A percentile compares a stretch with the other conserved stretches of the same genome.
phyloP scores from a whole-genome alignment of 352 stramenopile genomes.

The Albugo candida region DNA sequence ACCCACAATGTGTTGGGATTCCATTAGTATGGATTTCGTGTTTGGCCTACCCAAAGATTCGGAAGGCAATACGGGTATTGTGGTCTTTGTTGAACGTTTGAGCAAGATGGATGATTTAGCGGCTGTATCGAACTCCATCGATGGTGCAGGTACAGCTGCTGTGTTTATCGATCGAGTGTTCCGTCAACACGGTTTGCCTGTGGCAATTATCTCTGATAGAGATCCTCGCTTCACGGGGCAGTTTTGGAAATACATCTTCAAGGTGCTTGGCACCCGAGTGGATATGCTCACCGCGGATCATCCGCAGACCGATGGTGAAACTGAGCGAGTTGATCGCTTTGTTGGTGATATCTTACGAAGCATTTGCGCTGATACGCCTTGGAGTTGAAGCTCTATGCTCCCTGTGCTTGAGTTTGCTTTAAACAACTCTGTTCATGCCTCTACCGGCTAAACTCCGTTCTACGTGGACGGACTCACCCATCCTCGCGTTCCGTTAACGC shows the following conservation, averaged over 20 bases:
- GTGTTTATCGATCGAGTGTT: too few species aligned
- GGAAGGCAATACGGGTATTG: too few species aligned
- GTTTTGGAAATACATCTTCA: slow-evolving; percentile 6
- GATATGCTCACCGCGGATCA: slow-evolving; percentile 6
- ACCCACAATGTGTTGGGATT: slow-evolving; percentile 5
- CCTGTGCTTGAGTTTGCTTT: slow-evolving; percentile 6
- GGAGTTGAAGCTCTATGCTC: background rate
- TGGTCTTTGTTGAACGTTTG: slow-evolving; percentile 1
- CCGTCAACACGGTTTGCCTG: too few species aligned
- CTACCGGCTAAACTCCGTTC: slow-evolving; percentile 5
- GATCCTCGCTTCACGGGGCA: too few species aligned
- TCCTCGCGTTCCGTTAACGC: background rate
- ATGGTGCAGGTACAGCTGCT: too few species aligned
- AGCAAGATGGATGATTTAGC: slow-evolving; percentile 1
- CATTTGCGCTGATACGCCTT: slow-evolving; percentile 1
- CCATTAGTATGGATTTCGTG: slow-evolving; percentile 8
- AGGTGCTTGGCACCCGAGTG: slow-evolving; percentile 1
- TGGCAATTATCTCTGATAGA: too few species aligned
- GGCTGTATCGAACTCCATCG: slow-evolving; percentile 1
- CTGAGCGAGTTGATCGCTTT: too few species aligned
- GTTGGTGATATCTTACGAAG: slow-evolving; percentile 4
- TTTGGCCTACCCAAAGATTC: too few species aligned
- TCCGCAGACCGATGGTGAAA: too few species aligned
- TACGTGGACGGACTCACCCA: slow-evolving; percentile 6
- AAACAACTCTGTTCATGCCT: slow-evolving; percentile 5